Base-by-base conservation (phyloP, 2,329 filamentous ascomycete species). In the Bipolaris zeicola region DNA sequence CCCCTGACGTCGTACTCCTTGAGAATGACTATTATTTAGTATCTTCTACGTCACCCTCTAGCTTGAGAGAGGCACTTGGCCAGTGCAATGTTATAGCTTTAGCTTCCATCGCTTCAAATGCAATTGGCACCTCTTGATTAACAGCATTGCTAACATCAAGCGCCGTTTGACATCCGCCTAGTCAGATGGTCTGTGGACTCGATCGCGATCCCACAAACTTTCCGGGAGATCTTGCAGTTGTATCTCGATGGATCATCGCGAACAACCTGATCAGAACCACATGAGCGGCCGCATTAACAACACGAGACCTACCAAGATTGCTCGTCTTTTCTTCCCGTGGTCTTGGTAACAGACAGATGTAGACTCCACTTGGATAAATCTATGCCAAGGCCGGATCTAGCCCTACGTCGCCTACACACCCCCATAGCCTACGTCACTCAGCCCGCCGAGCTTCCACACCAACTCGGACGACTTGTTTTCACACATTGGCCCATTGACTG, bases 81-180 rank as follows among this genome's bases (percentile, higher is more conserved):
- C 39, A 45, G 34, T 28, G 42, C 28, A 45, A 37, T 45, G 16
- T 20, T 31, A 39, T 47, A 48, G 13, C 43, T 11, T 11, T 50
- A 37, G 47, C 51, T 22, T 22, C 45, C 48, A 50, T 26, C 42
- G 38, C 43, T 41, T 41, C 50, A 54, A 57, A 50, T 22, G 50
- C 50, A 41, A 57, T 54, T 60, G 60, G 58, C 55, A 60, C 57
- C 60, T 66, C 61, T 63, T 58, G 61, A 37, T 46, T 42, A 34
- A 55, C 26, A 60, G 5, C 55, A 42, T 52, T 34, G n/a, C 48
- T 22, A 47, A 13, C 20, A 42, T 34, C 26, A 47, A 50, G 51
- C 26, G 44, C 18, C 36, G 36, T 41, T 24, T 36, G 43, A 39
- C 36, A 42, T 36, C 7, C 33, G n/a, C 26, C 46, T 16, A 31